A percentile compares a stretch with the other conserved stretches of the same genome.
Conservation (phyloP, 2,329 filamentous ascomycete genomes). For the Cercospora beticola region DNA sequence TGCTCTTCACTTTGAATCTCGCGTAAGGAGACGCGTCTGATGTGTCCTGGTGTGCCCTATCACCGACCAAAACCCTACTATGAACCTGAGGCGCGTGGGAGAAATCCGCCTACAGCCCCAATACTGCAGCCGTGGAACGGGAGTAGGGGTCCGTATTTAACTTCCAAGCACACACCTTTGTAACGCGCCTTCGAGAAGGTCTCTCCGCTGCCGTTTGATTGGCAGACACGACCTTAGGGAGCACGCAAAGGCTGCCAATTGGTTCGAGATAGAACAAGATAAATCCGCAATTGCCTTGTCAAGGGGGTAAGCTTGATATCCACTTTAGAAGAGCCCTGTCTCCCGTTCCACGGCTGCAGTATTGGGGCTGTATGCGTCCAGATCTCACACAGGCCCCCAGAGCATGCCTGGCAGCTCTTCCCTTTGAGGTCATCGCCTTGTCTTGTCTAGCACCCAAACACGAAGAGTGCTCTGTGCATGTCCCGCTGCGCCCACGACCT, state of each 20-base stretch:
- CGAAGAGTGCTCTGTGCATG: background rate
- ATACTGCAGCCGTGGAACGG: too few relatives aligned
- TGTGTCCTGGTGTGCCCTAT: background rate
- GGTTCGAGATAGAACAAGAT: too few relatives aligned
- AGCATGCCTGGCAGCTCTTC: background rate
- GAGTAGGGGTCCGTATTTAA: too few relatives aligned
- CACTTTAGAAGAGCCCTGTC: too few relatives aligned
- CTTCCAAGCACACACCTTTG: too few relatives aligned
- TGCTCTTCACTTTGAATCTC: background rate
- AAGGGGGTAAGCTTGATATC: too few relatives aligned
- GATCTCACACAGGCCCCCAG: background rate
- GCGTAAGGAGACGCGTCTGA: background rate
- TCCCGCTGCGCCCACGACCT: background rate
- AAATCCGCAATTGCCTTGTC: too few relatives aligned
- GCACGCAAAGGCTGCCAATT: too few relatives aligned
- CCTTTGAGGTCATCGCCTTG: background rate
- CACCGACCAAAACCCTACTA: background rate
- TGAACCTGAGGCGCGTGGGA: background rate
- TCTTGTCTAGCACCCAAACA: background rate
- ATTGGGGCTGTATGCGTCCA: background rate
- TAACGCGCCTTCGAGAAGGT: too few relatives aligned
- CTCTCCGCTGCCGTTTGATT: too few relatives aligned
- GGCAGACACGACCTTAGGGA: too few relatives aligned
- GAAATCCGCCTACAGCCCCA: background rate
- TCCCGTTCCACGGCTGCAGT: too few relatives aligned